Percentiles rank a stretch among this genome's conserved stretches.
phyloP scores from a whole-genome alignment of 371 early-diverging fungal genomes.

The Scutellospora calospora region DNA sequence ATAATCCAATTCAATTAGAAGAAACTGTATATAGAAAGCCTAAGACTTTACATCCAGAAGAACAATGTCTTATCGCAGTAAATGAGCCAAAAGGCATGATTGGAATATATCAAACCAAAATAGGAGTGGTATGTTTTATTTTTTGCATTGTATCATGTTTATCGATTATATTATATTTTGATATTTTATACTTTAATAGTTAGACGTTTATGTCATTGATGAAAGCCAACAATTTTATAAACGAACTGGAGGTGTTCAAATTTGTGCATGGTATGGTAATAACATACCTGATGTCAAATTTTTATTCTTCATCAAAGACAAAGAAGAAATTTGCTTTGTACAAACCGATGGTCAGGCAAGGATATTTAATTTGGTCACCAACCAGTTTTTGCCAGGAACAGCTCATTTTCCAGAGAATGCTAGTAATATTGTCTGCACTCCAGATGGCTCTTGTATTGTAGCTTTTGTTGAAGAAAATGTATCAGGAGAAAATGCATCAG shows the following conservation, averaged over 20 bases:
- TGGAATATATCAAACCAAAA: conserved; percentile 13
- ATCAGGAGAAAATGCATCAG: background rate
- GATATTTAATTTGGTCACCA: conserved; percentile 27
- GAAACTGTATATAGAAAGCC: background rate
- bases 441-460: conserved; percentile 40
- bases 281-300: conserved; percentile 11
- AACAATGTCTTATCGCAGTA: conserved; percentile 28
- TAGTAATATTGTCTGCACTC: background rate
- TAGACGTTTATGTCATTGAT: conserved; percentile 33
- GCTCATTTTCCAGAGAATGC: conserved; percentile 30
- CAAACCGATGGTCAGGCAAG: conserved; percentile 13
- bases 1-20: background rate
- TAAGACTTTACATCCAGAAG: background rate
- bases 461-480: conserved; percentile 28
- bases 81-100: conserved; percentile 40
- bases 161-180: background rate
- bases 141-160: background rate
- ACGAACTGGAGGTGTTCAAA: conserved; percentile 31
- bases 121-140: conserved; percentile 9
- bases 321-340: conserved; percentile 41
- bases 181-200: conserved; percentile 6
- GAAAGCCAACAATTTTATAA: background rate
- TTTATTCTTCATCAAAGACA: conserved; percentile 42
- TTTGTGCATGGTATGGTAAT: conserved; percentile 37
- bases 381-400: conserved; percentile 22